Base-by-base conservation (phyloP, 139 green algal species). In the Chlamydomonas sp. region DNA sequence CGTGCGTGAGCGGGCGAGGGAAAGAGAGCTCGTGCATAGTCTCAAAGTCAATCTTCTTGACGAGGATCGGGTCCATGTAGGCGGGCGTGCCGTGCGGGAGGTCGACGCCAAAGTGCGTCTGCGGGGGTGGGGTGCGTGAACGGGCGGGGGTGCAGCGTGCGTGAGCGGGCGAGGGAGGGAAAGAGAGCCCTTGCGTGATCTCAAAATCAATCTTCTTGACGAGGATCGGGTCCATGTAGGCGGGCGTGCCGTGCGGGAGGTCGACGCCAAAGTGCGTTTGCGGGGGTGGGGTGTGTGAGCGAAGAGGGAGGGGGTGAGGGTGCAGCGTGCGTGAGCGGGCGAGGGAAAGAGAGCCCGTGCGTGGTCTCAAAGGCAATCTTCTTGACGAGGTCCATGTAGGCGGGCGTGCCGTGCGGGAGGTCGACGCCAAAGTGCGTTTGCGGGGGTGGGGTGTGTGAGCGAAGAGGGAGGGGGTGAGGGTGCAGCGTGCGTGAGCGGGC, bases 201-300 rank as follows among this genome's bases (percentile, higher is more conserved):
- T 87, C 81, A 71, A 70, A 87, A 65, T 87, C 81, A 36, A 87
- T 77, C 81, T 87, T 87, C 77, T 87, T 87, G 73, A 84, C 50
- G 35, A 87, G 66, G 39, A 87, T 63, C 3, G 81, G 81, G 81
- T 87, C 81, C 81, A 87, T 87, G 81, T 87, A 62, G 3, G 81
- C 81, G n/a, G 81, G 30, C 31, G 79, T 73, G 48, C 69, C 39
- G 58, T 87, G 81, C n/a, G 81, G 78, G 67, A 87, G 67, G 71
- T 84, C 81, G 58, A 84, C 77, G 34, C 77, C 77, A 75, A 83
- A 83, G 73, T 83, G 77, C 69, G 74, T 79, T 70, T 79, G 73
- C 48, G 73, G 36, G 63, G 30, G 28, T 29, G 4, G 43, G 10
- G 58, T 6, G 58, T 29, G 58, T 66, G 8, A 43, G 58, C 43